A percentile compares a stretch with the other conserved stretches of the same genome.
Conservation (phyloP, 352 stramenopile genomes). For the Chrysophaeum taylorii region DNA sequence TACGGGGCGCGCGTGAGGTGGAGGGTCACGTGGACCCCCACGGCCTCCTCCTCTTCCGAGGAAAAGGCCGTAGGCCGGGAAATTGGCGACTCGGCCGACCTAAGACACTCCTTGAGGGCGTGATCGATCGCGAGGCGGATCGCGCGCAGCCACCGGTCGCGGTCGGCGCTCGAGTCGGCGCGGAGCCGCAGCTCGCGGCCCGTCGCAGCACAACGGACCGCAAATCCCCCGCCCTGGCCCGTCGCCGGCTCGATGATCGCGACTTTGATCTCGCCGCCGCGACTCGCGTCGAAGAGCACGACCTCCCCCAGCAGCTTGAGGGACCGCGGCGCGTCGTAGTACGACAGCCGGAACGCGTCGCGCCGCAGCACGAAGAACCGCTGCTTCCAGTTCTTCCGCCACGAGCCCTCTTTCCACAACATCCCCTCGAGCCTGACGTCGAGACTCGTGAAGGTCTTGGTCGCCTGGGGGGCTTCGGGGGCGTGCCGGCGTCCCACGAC, state of each 20-base stretch:
- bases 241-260: no score
- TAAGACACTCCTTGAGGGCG: no score
- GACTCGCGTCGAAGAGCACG: background rate
- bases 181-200: no score
- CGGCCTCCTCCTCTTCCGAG: no score
- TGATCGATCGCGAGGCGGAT: no score
- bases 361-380: conserved; percentile 7
- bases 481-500: background rate
- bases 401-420: conserved; percentile 12
- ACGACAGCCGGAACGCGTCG: background rate
- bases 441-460: conserved; percentile 13
- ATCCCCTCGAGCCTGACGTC: conserved; percentile 14
- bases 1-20: background rate
- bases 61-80: no score
- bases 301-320: conserved; percentile 7
- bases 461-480: background rate
- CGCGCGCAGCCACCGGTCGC: no score
- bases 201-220: no score
- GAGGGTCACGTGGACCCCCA: background rate
- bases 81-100: no score
- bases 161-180: no score
- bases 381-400: conserved; percentile 23
- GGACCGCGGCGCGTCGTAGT: background rate
- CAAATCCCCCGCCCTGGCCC: no score
- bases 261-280: no score